These are phyloP conservation scores for Carex parvula DNA, from an alignment of 176 grass and related monocot species.

Conservation along the genomic window DNA sequence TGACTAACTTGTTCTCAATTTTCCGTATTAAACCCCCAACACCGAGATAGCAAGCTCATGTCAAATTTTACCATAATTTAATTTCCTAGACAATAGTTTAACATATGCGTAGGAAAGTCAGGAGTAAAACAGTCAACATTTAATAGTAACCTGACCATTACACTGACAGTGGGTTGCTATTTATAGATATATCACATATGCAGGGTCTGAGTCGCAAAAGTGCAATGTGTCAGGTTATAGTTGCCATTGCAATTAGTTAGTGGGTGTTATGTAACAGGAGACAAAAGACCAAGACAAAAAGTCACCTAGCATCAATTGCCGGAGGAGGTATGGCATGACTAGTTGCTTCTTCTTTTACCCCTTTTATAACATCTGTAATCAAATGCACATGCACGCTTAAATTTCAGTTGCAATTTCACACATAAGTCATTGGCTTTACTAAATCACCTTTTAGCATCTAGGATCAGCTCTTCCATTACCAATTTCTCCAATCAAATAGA, in stretches of 20 bases:
- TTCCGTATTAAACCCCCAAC: neutral
- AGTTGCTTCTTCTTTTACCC: slow-evolving; percentile 27
- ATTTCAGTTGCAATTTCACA: slow-evolving; percentile 10
- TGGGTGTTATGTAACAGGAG: neutral
- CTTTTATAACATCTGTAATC: slow-evolving; percentile 81
- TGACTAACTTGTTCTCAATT: neutral
- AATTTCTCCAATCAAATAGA: slow-evolving; percentile 7
- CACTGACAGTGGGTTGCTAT: neutral
- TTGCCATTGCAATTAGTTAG: neutral
- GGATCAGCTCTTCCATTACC: slow-evolving; percentile 7
- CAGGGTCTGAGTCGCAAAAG: neutral
- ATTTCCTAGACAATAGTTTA: neutral
- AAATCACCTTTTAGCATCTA: neutral
- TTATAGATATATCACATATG: neutral
- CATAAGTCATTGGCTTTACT: neutral
- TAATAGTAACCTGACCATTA: neutral
- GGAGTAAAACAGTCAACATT: neutral
- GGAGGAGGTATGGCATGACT: neutral
- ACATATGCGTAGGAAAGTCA: neutral
- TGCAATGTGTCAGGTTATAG: neutral
- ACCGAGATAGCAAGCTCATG: neutral
- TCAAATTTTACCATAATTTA: slow-evolving; percentile 7
- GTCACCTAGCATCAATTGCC: slow-evolving; percentile 17
- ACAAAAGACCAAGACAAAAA: slow-evolving; percentile 6
- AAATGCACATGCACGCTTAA: slow-evolving; percentile 22